Conservation (phyloP, 2,329 filamentous ascomycete genomes). For the Penicillium sp. region DNA sequence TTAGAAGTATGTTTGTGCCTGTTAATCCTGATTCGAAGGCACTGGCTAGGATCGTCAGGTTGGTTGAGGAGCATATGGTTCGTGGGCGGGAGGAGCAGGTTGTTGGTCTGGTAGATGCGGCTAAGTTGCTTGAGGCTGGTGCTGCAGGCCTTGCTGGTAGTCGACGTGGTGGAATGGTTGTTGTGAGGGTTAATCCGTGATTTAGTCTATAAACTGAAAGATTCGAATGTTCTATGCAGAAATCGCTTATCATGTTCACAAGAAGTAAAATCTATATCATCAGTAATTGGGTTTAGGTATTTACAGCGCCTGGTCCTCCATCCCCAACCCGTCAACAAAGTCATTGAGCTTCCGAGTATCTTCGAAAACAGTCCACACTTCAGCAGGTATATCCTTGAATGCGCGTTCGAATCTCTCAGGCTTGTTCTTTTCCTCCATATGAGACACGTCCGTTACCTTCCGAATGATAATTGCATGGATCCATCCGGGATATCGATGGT, state of each 20-base stretch:
- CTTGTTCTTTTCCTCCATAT: conserved; percentile 69
- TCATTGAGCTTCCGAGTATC: conserved; percentile 60
- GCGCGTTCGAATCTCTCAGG: conserved; percentile 73
- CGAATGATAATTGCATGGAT: conserved; percentile 79
- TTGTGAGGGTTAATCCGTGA: conserved; percentile 23
- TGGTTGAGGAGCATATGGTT: conserved; percentile 35
- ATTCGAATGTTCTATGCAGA: not conserved
- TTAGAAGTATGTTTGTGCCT: conserved; percentile 34
- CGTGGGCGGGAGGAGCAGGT: conserved; percentile 32
- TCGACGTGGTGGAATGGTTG: conserved; percentile 29
- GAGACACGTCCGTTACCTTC: conserved; percentile 70
- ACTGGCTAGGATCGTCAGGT: conserved; percentile 30
- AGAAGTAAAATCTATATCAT: not conserved
- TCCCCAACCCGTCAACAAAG: conserved; percentile 28
- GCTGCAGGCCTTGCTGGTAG: conserved; percentile 27
- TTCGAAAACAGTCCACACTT: conserved; percentile 77
- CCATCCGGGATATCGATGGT: conserved; percentile 64
- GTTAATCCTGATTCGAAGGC: conserved; percentile 35
- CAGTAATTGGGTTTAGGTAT: not conserved
- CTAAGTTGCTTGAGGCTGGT: conserved; percentile 30
- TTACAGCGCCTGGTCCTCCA: conserved; percentile 17
- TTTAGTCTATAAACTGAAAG: not conserved
- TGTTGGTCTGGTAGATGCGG: conserved; percentile 33
- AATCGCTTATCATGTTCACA: not conserved
- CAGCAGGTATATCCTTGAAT: conserved; percentile 66